A percentile compares a stretch with the other conserved stretches of the same genome.
Evolutionary conservation across 2,329 filamentous ascomycete genomes (phyloP).

Genomic region (Claviceps sp.): DNA sequence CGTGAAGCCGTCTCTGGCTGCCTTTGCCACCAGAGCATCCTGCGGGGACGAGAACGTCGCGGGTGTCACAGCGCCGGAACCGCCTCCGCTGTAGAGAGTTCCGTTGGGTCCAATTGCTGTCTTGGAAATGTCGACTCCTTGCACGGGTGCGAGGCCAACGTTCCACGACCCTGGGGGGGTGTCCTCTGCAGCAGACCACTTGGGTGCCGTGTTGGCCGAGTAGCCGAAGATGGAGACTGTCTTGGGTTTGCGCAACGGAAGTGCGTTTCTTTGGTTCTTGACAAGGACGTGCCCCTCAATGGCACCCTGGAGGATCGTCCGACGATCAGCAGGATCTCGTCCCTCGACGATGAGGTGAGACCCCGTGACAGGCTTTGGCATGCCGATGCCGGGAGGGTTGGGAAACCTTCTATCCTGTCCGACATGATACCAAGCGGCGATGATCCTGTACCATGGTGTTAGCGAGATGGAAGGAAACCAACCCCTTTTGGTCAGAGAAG

Average conservation of each 20-base stretch:
- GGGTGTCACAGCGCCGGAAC: slow-evolving; percentile 33
- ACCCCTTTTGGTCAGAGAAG: too few relatives aligned
- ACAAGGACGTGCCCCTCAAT: slow-evolving; percentile 51
- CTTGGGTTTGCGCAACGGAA: slow-evolving; percentile 38
- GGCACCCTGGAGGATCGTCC: slow-evolving; percentile 37
- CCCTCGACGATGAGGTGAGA: slow-evolving; percentile 41
- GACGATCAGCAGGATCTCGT: slow-evolving; percentile 28
- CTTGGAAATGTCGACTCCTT: background rate
- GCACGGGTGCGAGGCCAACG: background rate
- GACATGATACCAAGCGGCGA: slow-evolving; percentile 43
- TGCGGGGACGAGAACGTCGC: slow-evolving; percentile 36
- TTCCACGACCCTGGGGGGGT: background rate
- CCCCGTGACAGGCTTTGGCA: slow-evolving; percentile 32
- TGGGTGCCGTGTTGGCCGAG: slow-evolving; percentile 31
- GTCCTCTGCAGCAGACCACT: background rate
- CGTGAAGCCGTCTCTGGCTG: slow-evolving; percentile 39
- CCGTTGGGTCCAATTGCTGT: slow-evolving; percentile 29
- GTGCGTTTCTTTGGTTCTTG: slow-evolving; percentile 42
- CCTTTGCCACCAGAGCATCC: slow-evolving; percentile 37
- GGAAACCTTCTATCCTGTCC: slow-evolving; percentile 35
- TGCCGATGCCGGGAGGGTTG: slow-evolving; percentile 33
- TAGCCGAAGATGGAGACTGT: slow-evolving; percentile 47
- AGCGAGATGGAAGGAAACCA: background rate
- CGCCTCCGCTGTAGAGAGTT: slow-evolving; percentile 25
- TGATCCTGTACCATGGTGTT: slow-evolving; percentile 14